Percentiles rank a stretch among this genome's conserved stretches.
Evolutionary conservation across 495 filamentous ascomycete species (phyloP).

Genomic region (Coniosporium apollinis): DNA sequence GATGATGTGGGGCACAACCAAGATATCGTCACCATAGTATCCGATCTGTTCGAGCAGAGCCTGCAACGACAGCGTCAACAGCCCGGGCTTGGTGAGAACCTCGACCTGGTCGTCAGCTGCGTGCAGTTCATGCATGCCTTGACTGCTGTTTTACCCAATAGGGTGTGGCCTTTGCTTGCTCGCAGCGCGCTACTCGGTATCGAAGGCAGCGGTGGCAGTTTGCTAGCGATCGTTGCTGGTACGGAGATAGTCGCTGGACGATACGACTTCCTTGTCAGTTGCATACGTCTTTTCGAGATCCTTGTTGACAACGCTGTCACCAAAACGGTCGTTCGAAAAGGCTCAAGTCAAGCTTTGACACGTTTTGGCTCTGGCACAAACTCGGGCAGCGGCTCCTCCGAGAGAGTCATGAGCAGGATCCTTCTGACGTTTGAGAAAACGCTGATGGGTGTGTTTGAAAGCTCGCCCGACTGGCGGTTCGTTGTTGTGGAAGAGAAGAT

Average conservation of each 20-base stretch:
- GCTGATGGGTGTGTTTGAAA: conserved; percentile 67
- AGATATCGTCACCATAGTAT: conserved; percentile 66
- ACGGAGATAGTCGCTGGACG: conserved; percentile 58
- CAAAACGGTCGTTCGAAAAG: conserved; percentile 54
- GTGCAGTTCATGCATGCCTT: conserved; percentile 61
- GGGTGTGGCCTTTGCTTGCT: conserved; percentile 80
- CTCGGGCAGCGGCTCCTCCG: conserved; percentile 53
- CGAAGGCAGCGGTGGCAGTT: conserved; percentile 52
- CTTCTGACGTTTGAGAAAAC: conserved; percentile 52
- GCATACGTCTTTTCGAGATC: conserved; percentile 52
- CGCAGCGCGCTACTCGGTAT: conserved; percentile 59
- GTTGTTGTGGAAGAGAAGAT: conserved; percentile 45
- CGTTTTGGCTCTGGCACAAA: conserved; percentile 37
- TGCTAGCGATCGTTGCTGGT: conserved; percentile 55
- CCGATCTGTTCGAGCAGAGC: conserved; percentile 67
- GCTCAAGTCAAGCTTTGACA: conserved; percentile 34
- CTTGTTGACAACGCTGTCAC: conserved; percentile 59
- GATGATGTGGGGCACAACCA: conserved; percentile 52
- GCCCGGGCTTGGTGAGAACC: conserved; percentile 31
- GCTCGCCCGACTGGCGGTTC: conserved; percentile 70
- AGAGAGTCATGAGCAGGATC: conserved; percentile 57
- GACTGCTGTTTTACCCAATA: conserved; percentile 50
- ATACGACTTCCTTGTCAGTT: conserved; percentile 60
- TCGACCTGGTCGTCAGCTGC: conserved; percentile 54
- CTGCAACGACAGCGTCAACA: conserved; percentile 43